Conservation (phyloP, 2,329 filamentous ascomycete genomes). For the Beauveria australis region DNA sequence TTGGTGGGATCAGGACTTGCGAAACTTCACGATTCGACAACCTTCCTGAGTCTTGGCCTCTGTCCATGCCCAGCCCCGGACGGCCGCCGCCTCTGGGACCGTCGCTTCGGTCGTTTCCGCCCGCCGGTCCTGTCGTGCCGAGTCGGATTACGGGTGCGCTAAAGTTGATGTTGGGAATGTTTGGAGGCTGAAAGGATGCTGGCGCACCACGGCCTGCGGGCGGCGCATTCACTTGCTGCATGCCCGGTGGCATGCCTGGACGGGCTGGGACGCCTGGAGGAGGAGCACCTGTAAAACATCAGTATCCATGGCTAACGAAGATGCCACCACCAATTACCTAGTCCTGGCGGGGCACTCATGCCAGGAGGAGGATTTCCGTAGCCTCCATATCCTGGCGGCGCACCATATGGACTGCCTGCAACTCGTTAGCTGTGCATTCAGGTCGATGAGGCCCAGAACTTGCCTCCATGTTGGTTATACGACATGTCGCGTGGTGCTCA, state of each 20-base stretch:
- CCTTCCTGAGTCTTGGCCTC: constrained; percentile 58
- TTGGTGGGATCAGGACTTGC: constrained; percentile 70
- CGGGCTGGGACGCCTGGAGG: constrained; percentile 73
- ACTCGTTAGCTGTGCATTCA: background rate
- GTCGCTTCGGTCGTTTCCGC: constrained; percentile 36
- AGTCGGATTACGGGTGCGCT: constrained; percentile 92
- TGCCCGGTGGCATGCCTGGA: constrained; percentile 73
- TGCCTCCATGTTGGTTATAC: constrained; percentile 55
- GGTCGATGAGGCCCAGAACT: constrained; percentile 13
- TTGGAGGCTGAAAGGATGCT: constrained; percentile 78
- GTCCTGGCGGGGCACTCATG: constrained; percentile 71
- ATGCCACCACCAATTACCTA: constrained; percentile 51
- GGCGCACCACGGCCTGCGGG: constrained; percentile 74
- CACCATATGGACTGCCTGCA: constrained; percentile 55
- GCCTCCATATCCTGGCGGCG: constrained; percentile 63
- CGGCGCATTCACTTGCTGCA: constrained; percentile 64
- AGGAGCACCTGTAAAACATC: constrained; percentile 42
- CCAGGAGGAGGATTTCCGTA: constrained; percentile 41
- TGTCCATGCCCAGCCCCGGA: constrained; percentile 51
- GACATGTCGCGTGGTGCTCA: constrained; percentile 29
- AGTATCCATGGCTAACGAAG: constrained; percentile 2
- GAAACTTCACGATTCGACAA: constrained; percentile 57
- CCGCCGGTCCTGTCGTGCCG: constrained; percentile 59
- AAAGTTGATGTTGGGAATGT: constrained; percentile 97
- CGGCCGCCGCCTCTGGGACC: constrained; percentile 28